Conservation (phyloP, 768 basidiomycete genomes). For the Pleurotus giganteus region DNA sequence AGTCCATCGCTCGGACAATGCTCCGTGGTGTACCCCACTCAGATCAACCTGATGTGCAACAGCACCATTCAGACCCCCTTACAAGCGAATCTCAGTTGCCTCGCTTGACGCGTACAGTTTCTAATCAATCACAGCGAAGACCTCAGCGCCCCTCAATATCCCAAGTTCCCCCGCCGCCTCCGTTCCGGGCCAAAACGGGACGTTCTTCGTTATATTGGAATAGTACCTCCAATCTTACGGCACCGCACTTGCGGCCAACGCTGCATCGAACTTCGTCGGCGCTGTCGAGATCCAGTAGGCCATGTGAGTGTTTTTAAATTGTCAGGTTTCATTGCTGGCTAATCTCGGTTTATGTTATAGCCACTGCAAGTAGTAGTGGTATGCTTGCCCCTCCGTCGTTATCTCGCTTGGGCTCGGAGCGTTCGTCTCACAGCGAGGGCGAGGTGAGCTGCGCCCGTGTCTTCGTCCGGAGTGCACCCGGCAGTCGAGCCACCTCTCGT, state of each 20-base stretch:
- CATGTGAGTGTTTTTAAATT: background rate
- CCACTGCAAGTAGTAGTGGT: background rate
- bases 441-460: slow-evolving; percentile 55
- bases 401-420: background rate
- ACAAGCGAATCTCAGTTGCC: background rate
- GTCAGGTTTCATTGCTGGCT: background rate
- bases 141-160: background rate
- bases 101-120: background rate
- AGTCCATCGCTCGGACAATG: slow-evolving; percentile 2
- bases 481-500: slow-evolving; percentile 55
- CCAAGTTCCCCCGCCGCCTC: background rate
- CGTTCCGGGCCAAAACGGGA: background rate
- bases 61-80: background rate
- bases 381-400: slow-evolving; percentile 1
- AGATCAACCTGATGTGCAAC: background rate
- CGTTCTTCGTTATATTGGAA: background rate
- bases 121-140: slow-evolving; percentile 1
- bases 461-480: slow-evolving; percentile 68
- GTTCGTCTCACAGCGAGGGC: slow-evolving; percentile 25
- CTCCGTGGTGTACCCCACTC: slow-evolving; percentile 3
- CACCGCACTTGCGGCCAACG: background rate
- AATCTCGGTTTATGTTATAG: background rate
- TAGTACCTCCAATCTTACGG: background rate
- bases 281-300: background rate
- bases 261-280: slow-evolving; percentile 1